These are phyloP conservation scores for Eremochloa ophiuroides DNA, from an alignment of 176 grass and related monocot species.

Conservation along the genomic window DNA sequence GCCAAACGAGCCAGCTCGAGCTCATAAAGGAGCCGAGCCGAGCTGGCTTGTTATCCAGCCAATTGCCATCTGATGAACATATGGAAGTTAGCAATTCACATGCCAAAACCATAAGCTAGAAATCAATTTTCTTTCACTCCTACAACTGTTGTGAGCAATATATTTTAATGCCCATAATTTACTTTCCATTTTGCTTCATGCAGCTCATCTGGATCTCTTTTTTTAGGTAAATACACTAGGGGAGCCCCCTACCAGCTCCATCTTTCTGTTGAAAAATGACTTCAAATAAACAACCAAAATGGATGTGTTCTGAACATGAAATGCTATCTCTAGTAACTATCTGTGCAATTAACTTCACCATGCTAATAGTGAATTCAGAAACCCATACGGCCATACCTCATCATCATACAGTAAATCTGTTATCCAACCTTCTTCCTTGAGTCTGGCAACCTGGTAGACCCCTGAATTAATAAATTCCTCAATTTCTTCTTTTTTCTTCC, in stretches of 20 bases:
- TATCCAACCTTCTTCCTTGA: constrained; percentile 98
- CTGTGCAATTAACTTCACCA: not conserved
- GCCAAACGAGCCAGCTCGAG: too few relatives aligned
- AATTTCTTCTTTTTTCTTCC: constrained; percentile 88
- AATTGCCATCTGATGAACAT: not conserved
- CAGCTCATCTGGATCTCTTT: not conserved
- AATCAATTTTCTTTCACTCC: not conserved
- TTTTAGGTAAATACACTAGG: not conserved
- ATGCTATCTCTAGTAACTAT: constrained; percentile 12
- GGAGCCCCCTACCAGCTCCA: not conserved
- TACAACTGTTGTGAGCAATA: not conserved
- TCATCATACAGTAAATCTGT: constrained; percentile 96
- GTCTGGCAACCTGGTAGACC: constrained; percentile 89
- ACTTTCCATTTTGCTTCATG: not conserved
- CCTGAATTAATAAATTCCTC: constrained; percentile 90
- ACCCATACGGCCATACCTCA: constrained; percentile 69
- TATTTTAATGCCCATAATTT: not conserved
- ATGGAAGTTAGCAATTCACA: not conserved
- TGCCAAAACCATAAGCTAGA: not conserved
- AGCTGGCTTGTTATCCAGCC: too few relatives aligned
- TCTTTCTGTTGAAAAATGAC: not conserved
- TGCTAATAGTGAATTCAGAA: constrained; percentile 25
- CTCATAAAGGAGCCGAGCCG: too few relatives aligned
- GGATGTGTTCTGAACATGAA: not conserved
- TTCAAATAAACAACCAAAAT: not conserved